These are phyloP conservation scores for Polychytrium aggregatum DNA, from an alignment of 192 early-diverging fungal genomes.

Conservation along the genomic window DNA sequence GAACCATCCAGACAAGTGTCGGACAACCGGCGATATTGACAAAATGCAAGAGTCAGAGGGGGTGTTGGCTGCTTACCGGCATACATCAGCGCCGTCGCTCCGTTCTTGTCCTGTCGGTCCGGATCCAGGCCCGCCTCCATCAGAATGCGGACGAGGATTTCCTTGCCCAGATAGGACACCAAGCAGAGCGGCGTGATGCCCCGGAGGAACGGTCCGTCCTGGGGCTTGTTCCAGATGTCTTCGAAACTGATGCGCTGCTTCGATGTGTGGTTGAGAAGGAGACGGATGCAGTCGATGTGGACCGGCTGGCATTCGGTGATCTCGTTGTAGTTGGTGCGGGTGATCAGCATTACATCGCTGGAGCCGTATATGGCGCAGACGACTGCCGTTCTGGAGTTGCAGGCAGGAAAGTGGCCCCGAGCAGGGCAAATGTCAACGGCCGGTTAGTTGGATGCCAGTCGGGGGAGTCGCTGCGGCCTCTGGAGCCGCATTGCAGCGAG, in stretches of 20 bases:
- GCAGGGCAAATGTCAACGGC: too few relatives aligned
- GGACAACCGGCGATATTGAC: too few relatives aligned
- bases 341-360: constrained; percentile 41
- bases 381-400: constrained; percentile 48
- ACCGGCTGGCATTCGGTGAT: constrained; percentile 38
- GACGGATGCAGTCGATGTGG: constrained; percentile 39
- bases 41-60: too few relatives aligned
- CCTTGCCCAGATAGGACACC: constrained; percentile 55
- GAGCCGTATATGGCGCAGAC: constrained; percentile 51
- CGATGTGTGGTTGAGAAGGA: constrained; percentile 29
- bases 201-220: constrained; percentile 34
- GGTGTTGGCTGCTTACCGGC: too few relatives aligned
- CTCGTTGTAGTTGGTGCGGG: constrained; percentile 34
- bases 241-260: constrained; percentile 4
- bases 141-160: constrained; percentile 37
- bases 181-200: constrained; percentile 59
- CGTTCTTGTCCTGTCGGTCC: constrained; percentile 47
- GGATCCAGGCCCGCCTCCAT: constrained; percentile 55
- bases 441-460: too few relatives aligned
- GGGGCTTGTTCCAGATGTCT: constrained; percentile 39
- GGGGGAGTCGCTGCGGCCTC: too few relatives aligned
- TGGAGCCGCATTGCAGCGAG: too few relatives aligned
- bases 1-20: too few relatives aligned
- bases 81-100: constrained; percentile 60
- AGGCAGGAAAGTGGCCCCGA: too few relatives aligned